Evolutionary conservation across 176 grass and related monocot species (phyloP), one percentile per base, ranked within the genome.

Genomic region (Zoysia japonica): DNA sequence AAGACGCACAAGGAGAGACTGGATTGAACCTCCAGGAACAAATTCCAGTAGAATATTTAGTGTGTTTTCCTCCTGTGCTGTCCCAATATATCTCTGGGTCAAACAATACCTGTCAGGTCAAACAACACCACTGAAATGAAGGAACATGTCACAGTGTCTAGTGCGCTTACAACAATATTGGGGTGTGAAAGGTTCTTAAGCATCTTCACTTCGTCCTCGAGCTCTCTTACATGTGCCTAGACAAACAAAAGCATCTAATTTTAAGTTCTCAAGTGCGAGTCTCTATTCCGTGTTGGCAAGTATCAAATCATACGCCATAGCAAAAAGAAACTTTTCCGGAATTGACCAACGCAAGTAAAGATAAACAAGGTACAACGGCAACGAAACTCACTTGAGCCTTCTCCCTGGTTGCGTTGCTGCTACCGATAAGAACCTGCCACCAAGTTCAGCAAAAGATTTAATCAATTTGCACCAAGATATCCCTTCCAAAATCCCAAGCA

Each of bases 41-140:
- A 97, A 97, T 81, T 97, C 94, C 52, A 97, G 64, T 52, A 97
- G 65, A 69, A 97, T 97, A 87, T 97, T 97, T 72, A 97, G 82
- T 16, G 91, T 88, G 37, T 85, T 80, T 56, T 94, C 94, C 90
- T 97, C 94, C 67, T 87, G 82, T n/a, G 69, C 82, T 15, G 91
- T 97, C 65, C 91, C 94, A 82, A 97, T 72, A 62, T 97, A 97
- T 85, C 91, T 84, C 94, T 97, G 85, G 83, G 51, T 82, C 67
- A 64, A 85, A 78, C 67, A 52, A 37, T 9, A 67, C 11, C 1
- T 16, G 5, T 53, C 19, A 54, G 11, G 74, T 74, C 51, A 79
- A 69, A 61, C 5, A 84, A 13, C 13, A 14, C 19, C 8, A 13
- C 47, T 0, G 8, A 39, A 83, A 47, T 14, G 19, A 39, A 74